Evolutionary conservation across 2,329 filamentous ascomycete genomes (phyloP), one percentile per base, ranked within the genome.

Genomic region (Phialemonium atrogriseum): DNA sequence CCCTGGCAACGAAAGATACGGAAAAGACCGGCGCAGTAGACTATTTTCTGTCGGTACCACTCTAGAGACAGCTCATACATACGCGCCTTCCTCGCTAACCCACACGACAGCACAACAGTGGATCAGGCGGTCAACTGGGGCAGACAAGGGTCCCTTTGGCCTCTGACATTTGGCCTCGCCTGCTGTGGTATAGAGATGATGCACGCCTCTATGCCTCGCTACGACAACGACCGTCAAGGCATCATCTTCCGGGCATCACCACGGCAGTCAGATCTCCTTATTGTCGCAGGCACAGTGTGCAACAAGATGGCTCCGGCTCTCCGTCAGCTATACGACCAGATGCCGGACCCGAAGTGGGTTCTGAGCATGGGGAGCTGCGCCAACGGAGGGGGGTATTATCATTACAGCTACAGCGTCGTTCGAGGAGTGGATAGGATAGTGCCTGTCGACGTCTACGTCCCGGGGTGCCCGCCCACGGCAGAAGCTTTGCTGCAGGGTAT

Each of bases 261-360:
- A 0, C 64, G 75, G 27, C 76, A 80, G 44, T 66, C 84, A 38
- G 86, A 94, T 58, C 81, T 93, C 44, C 91, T 94, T 84, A 91
- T 94, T 49, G 86, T 94, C 14, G 86, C 87, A 15, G 87, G 87
- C 37, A 94, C 87, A 18, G 73, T 94, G 40, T 91, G 84, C 47
- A 94, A 94, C 70, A 94, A 94, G 69, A 94, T 94, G 87, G 86
- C 85, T 1, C 85, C 87, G 3, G 87, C 87, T 19, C 65, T 94
- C 51, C 73, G 87, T 58, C 84, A 91, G 62, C 80, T 91, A 40
- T 94, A 94, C 64, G 87, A 94, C 59, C 87, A 94, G 67, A 94
- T 94, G 86, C 85, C 86, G 16, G 86, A 94, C 19, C 86, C 86
- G 12, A 73, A 81, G 52, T 94, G 85, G 85, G 85, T 89, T 12